Conservation (phyloP, 352 stramenopile genomes). For the Globisporangium nunn region DNA sequence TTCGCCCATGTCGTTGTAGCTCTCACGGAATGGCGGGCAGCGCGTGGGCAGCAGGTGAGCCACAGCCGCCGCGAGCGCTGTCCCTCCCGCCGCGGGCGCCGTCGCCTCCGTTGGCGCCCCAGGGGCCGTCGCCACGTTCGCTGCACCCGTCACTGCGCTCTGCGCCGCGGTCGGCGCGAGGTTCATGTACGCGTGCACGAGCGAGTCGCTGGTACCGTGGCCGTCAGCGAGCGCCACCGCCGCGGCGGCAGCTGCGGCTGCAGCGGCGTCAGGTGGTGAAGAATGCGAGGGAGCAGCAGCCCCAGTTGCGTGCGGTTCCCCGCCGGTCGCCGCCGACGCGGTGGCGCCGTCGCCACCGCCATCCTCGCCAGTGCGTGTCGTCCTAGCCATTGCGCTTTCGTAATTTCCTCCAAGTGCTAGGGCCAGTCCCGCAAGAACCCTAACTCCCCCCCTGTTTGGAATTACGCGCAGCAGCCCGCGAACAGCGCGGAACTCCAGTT, state of each 20-base stretch:
- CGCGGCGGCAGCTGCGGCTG: not conserved
- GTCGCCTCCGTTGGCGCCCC: not conserved
- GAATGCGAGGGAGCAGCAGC: not conserved
- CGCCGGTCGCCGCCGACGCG: not conserved
- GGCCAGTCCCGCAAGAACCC: constrained; percentile 12
- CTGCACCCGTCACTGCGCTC: not conserved
- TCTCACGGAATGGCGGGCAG: constrained; percentile 62
- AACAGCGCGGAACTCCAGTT: too few relatives aligned
- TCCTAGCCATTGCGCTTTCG: constrained; percentile 12
- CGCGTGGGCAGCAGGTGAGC: constrained; percentile 4
- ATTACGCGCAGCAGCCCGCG: too few relatives aligned
- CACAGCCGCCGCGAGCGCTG: not conserved
- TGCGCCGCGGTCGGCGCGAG: not conserved
- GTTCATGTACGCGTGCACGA: constrained; percentile 17
- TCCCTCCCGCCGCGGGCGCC: too few relatives aligned
- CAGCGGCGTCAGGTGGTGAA: not conserved
- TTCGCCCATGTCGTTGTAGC: constrained; percentile 70
- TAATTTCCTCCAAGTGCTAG: constrained; percentile 8
- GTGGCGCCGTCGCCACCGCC: not conserved
- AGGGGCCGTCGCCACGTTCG: not conserved
- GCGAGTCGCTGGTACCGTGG: constrained; percentile 6
- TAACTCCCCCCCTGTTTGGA: not conserved
- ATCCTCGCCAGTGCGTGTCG: constrained; percentile 4
- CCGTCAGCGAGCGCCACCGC: not conserved
- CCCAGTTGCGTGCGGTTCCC: not conserved